These are phyloP conservation scores for Pseudogymnoascus sp. DNA, from an alignment of 2,329 filamentous ascomycete species.

Conservation along the genomic window DNA sequence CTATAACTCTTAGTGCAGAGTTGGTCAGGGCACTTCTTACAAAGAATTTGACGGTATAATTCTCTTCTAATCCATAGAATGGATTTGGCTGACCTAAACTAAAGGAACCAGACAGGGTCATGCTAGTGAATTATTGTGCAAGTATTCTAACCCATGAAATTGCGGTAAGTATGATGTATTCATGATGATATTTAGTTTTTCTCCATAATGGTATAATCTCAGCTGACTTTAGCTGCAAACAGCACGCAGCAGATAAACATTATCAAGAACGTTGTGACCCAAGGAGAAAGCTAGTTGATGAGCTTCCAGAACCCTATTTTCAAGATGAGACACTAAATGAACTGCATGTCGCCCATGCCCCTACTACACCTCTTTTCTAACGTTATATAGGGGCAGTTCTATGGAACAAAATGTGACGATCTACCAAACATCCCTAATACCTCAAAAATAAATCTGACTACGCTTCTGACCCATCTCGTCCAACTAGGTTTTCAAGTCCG, in stretches of 20 bases:
- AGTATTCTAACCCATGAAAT: background rate
- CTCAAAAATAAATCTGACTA: background rate
- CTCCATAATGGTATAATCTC: background rate
- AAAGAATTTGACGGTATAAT: background rate
- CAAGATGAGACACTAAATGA: background rate
- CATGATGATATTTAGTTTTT: background rate
- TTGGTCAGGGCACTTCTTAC: background rate
- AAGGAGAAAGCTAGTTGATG: background rate
- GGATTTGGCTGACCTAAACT: background rate
- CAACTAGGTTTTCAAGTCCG: background rate
- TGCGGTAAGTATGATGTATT: background rate
- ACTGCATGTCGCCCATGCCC: background rate
- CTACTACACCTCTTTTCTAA: background rate
- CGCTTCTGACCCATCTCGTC: background rate
- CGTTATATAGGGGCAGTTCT: background rate
- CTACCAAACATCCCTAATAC: background rate
- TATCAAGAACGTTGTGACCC: background rate
- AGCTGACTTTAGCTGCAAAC: background rate
- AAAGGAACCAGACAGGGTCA: background rate
- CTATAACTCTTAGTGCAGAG: background rate
- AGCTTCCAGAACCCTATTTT: background rate
- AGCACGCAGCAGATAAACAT: background rate
- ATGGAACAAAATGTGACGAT: background rate
- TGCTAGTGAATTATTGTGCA: background rate
- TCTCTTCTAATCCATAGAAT: background rate